A percentile compares a stretch with the other conserved stretches of the same genome.
These are phyloP conservation scores for Hypoxylon lienhwacheense DNA, from an alignment of 495 filamentous ascomycete genomes.

Conservation along the genomic window DNA sequence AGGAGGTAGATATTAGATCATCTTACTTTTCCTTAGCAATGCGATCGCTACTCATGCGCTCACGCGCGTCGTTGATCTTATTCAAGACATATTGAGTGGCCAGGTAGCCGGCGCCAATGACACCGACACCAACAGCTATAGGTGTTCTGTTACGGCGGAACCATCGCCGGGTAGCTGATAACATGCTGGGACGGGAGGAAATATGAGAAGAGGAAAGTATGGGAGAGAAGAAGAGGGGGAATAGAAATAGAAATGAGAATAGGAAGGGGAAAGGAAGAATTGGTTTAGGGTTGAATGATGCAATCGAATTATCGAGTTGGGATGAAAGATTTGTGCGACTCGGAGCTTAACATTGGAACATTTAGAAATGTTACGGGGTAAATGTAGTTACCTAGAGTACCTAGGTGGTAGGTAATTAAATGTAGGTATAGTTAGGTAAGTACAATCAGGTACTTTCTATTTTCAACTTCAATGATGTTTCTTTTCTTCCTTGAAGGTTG, in stretches of 20 bases:
- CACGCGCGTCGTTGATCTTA: constrained; percentile 88
- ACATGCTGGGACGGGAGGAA: constrained; percentile 59
- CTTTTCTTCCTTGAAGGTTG: no score
- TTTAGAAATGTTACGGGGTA: background rate
- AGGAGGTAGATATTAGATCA: no score
- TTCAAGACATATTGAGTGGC: constrained; percentile 87
- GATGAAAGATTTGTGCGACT: constrained; percentile 2
- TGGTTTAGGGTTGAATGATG: background rate
- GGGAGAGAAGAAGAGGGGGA: background rate
- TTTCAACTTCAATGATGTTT: no score
- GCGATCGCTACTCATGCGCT: constrained; percentile 92
- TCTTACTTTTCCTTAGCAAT: constrained; percentile 94
- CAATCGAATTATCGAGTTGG: background rate
- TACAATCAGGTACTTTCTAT: no score
- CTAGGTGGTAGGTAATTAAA: no score
- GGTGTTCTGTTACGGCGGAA: constrained; percentile 87
- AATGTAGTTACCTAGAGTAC: no score
- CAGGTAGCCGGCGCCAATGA: constrained; percentile 87
- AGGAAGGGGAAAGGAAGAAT: background rate
- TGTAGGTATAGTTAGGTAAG: background rate
- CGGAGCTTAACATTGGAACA: constrained; percentile 9
- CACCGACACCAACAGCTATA: constrained; percentile 81
- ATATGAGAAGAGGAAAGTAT: constrained; percentile 8
- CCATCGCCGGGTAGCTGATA: constrained; percentile 82
- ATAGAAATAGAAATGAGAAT: constrained; percentile 1